These are phyloP conservation scores for Datura wrightii DNA, from an alignment of 257 asterid species.

Conservation along the genomic window DNA sequence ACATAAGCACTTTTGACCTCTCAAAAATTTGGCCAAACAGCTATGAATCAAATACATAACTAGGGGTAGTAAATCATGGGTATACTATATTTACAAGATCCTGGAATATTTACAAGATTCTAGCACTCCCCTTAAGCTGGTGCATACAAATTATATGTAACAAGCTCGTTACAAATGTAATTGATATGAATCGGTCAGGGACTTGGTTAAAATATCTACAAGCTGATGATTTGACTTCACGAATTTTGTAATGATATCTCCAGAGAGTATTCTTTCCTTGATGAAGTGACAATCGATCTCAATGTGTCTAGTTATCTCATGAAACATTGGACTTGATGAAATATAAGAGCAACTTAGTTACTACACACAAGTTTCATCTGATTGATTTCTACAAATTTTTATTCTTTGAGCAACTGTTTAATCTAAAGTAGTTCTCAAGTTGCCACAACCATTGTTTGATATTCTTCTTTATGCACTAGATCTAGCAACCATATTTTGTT, in stretches of 20 bases:
- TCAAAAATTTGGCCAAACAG: too few species aligned
- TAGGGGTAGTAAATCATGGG: not conserved
- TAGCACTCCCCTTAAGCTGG: not conserved
- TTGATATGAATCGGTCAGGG: not conserved
- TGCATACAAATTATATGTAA: not conserved
- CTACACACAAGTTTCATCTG: not conserved
- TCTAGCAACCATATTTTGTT: not conserved
- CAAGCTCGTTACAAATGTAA: not conserved
- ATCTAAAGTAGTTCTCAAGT: not conserved
- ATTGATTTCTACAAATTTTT: not conserved
- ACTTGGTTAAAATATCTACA: not conserved
- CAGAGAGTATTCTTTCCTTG: not conserved
- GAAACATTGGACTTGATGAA: not conserved
- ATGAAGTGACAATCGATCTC: not conserved
- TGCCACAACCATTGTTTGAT: not conserved
- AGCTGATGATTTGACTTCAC: not conserved
- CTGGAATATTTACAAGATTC: not conserved
- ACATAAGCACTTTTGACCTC: too few species aligned
- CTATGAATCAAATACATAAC: not conserved
- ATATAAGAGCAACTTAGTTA: not conserved
- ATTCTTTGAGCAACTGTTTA: not conserved
- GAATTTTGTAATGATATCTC: not conserved
- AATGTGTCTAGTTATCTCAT: not conserved
- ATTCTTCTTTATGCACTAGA: not conserved
- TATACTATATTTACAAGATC: not conserved